A percentile compares a stretch with the other conserved stretches of the same genome.
Conservation (phyloP, 352 stramenopile species). For the Pythium brachiatum region DNA sequence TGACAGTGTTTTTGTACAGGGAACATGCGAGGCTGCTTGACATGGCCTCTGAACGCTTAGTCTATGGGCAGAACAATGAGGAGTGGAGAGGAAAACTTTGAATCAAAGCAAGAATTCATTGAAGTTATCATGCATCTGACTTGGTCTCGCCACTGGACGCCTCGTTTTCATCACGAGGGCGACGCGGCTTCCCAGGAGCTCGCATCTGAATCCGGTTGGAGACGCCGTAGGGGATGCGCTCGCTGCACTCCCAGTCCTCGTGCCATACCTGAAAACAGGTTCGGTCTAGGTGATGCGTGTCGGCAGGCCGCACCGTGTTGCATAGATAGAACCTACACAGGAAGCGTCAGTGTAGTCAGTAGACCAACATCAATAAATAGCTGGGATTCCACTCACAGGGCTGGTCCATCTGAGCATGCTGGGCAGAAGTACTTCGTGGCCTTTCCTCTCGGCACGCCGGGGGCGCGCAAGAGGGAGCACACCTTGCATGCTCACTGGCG, state of each 20-base stretch:
- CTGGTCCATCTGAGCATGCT: no score
- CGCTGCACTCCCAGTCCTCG: background rate
- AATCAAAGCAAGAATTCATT: background rate
- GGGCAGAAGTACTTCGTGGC: no score
- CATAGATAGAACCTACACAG: background rate
- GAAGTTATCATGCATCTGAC: background rate
- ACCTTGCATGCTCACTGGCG: constrained; percentile 8
- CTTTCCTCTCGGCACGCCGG: no score
- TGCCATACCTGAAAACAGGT: background rate
- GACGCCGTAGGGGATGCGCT: background rate
- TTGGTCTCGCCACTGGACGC: background rate
- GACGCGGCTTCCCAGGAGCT: background rate
- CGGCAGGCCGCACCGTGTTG: background rate
- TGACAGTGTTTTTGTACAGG: background rate
- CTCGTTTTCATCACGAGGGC: background rate
- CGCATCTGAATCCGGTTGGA: background rate
- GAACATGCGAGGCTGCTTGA: background rate
- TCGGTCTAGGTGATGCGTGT: background rate
- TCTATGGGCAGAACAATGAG: background rate
- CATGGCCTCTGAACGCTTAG: background rate
- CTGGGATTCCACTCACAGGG: no score
- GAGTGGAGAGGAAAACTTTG: background rate
- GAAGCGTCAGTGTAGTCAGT: background rate
- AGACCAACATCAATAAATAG: background rate
- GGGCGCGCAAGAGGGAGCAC: background rate